Evolutionary conservation across 805 yeast genomes (phyloP).

Genomic region (Metschnikowia orientalis): DNA sequence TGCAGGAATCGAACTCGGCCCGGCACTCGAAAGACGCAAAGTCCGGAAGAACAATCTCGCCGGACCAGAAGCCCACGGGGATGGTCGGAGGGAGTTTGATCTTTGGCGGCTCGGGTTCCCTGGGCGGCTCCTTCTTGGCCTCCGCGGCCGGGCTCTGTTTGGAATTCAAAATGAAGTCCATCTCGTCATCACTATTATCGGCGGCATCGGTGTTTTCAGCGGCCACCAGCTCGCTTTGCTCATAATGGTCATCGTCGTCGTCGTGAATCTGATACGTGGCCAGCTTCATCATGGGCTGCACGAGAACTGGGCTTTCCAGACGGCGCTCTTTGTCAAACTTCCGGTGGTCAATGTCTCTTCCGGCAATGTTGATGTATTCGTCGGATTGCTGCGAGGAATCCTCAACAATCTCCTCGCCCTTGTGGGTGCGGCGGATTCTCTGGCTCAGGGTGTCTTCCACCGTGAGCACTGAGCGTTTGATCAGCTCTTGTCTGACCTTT

Average conservation of each 20-base stretch:
- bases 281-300: neutral
- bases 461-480: conserved; percentile 64
- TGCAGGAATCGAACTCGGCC: conserved; percentile 36
- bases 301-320: neutral
- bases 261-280: conserved; percentile 18
- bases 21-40: conserved; percentile 41
- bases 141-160: conserved; percentile 3
- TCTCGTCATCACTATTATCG: conserved; percentile 26
- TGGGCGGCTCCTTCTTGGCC: conserved; percentile 1
- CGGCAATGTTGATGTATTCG: conserved; percentile 27
- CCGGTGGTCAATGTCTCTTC: conserved; percentile 36
- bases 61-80: conserved; percentile 37
- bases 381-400: conserved; percentile 22
- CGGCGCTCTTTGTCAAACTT: conserved; percentile 23
- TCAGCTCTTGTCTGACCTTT: conserved; percentile 63
- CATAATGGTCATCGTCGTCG: conserved; percentile 24
- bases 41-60: conserved; percentile 47
- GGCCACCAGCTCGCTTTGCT: conserved; percentile 1
- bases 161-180: conserved; percentile 28
- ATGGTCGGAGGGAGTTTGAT: conserved; percentile 13
- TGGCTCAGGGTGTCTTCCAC: conserved; percentile 49
- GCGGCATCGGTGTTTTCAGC: neutral
- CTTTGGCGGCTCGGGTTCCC: neutral
- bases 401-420: conserved; percentile 82
- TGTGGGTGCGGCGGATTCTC: conserved; percentile 73